Evolutionary conservation across 768 basidiomycete species (phyloP).

Genomic region (Russula dissimulans): DNA sequence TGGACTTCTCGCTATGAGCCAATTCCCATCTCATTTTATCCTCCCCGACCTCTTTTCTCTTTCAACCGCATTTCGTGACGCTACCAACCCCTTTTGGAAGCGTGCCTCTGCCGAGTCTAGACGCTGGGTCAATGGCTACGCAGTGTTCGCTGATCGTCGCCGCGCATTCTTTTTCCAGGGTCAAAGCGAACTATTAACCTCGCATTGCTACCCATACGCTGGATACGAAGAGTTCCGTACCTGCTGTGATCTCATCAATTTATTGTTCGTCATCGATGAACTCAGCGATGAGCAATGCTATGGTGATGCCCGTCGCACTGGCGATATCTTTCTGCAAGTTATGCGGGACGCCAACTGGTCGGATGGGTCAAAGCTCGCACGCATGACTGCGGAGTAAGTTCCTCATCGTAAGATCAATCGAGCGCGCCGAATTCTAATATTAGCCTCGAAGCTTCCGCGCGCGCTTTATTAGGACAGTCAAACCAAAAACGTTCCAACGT

Average conservation of each 20-base stretch:
- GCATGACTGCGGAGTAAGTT: conserved; percentile 53
- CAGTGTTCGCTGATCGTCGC: conserved; percentile 50
- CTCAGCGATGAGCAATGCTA: conserved; percentile 58
- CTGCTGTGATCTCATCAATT: conserved; percentile 55
- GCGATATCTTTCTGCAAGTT: conserved; percentile 42
- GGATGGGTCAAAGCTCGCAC: conserved; percentile 47
- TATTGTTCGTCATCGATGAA: conserved; percentile 60
- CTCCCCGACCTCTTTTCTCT: conserved; percentile 52
- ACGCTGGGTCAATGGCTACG: conserved; percentile 53
- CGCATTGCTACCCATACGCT: conserved; percentile 52
- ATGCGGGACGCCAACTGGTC: conserved; percentile 44
- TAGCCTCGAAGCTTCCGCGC: conserved; percentile 39
- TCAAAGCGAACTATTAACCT: conserved; percentile 51
- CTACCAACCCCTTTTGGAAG: conserved; percentile 48
- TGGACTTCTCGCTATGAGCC: conserved; percentile 3
- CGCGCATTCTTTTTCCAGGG: conserved; percentile 56
- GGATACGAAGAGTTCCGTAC: conserved; percentile 49
- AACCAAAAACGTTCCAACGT: conserved; percentile 39
- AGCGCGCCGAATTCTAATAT: not conserved
- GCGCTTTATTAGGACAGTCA: conserved; percentile 35
- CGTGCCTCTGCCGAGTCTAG: conserved; percentile 48
- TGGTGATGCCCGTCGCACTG: conserved; percentile 43
- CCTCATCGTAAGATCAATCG: not conserved
- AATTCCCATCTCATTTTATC: conserved; percentile 26
- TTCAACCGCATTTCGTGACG: conserved; percentile 32